Evolutionary conservation across 2,329 filamentous ascomycete genomes (phyloP).

Genomic region (Celoporthe dispersa): DNA sequence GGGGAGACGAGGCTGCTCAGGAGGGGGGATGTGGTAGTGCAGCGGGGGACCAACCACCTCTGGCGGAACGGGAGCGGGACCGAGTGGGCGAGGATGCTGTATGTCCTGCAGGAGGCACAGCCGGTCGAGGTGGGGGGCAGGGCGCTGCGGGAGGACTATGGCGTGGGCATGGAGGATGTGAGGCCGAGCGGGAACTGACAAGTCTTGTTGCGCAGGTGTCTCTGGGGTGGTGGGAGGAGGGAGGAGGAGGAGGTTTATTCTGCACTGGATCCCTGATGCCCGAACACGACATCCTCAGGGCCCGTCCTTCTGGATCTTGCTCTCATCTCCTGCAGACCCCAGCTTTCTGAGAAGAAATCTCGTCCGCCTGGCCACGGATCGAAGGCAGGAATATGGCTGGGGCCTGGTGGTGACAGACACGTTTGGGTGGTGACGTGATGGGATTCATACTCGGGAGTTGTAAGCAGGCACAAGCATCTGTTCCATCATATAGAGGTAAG

Average conservation of each 20-base stretch:
- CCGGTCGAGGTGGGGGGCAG: constrained; percentile 35
- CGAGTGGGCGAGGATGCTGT: constrained; percentile 46
- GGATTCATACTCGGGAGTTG: background rate
- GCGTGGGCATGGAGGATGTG: constrained; percentile 31
- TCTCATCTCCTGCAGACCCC: background rate
- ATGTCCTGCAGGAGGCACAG: constrained; percentile 40
- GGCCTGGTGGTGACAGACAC: background rate
- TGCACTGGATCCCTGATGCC: background rate
- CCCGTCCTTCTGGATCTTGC: too few relatives aligned
- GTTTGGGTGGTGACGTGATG: background rate
- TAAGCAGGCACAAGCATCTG: background rate
- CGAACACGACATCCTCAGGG: too few relatives aligned
- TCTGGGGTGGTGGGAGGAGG: background rate
- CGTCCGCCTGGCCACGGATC: background rate
- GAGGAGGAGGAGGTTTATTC: background rate
- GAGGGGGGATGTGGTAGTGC: constrained; percentile 53
- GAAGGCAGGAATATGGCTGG: background rate
- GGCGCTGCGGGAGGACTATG: constrained; percentile 37
- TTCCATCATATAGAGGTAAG: too few relatives aligned
- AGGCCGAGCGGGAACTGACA: constrained; percentile 28
- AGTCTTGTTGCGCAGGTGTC: background rate
- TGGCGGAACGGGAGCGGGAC: constrained; percentile 45
- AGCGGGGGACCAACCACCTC: constrained; percentile 51
- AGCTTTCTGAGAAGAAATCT: background rate
- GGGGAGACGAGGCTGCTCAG: constrained; percentile 48